These are phyloP conservation scores for Xylariaceae sp. DNA, from an alignment of 2,329 filamentous ascomycete species.

Conservation along the genomic window DNA sequence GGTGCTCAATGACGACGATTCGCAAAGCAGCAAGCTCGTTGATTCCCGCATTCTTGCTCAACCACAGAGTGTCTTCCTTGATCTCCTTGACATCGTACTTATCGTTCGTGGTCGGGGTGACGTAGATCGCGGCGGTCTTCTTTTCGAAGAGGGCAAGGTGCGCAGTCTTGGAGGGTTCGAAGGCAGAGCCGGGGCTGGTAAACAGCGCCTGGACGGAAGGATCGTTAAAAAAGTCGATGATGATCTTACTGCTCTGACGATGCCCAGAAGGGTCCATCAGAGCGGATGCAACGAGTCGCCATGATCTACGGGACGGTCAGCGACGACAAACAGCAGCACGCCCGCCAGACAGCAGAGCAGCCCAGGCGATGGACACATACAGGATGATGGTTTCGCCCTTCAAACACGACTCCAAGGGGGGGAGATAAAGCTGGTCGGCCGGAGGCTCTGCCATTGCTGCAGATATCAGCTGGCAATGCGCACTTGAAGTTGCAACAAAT, in stretches of 20 bases:
- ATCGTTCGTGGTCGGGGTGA: constrained; percentile 61
- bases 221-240: constrained; percentile 67
- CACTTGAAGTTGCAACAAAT: constrained; percentile 28
- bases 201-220: constrained; percentile 63
- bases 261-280: constrained; percentile 52
- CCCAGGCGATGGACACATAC: constrained; percentile 47
- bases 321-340: neutral
- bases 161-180: constrained; percentile 55
- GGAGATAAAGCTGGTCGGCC: constrained; percentile 69
- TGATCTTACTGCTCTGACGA: constrained; percentile 47
- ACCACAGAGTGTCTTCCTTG: constrained; percentile 80
- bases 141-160: constrained; percentile 72
- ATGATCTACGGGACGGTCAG: constrained; percentile 44
- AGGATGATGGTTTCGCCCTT: constrained; percentile 73
- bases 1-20: constrained; percentile 76
- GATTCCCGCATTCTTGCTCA: constrained; percentile 71
- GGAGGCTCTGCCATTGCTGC: constrained; percentile 63
- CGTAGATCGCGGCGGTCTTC: constrained; percentile 80
- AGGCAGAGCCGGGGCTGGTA: constrained; percentile 62
- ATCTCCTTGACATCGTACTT: constrained; percentile 71
- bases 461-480: constrained; percentile 43
- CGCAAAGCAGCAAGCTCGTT: constrained; percentile 80
- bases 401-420: constrained; percentile 79
- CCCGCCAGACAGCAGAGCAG: neutral
- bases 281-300: constrained; percentile 55